Evolutionary conservation across 495 filamentous ascomycete species (phyloP).

Genomic region (Aspergillus sclerotioniger): DNA sequence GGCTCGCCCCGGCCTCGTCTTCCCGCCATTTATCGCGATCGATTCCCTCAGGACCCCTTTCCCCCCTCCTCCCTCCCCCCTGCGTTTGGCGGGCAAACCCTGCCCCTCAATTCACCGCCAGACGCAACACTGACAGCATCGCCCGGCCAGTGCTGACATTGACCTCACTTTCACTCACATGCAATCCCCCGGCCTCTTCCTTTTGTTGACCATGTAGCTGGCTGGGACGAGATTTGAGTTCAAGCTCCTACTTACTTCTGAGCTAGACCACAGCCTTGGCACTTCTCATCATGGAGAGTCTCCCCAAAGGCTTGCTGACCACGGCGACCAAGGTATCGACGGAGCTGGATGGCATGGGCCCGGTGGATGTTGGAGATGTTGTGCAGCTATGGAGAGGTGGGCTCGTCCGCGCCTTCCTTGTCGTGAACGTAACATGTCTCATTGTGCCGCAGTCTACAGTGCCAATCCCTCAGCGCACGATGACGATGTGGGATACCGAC

Average conservation of each 20-base stretch:
- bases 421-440: constrained; percentile 4
- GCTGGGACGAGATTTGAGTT: not conserved
- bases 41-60: not conserved
- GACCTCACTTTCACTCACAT: constrained; percentile 3
- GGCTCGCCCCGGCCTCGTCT: constrained; percentile 1
- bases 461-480: constrained; percentile 37
- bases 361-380: constrained; percentile 37
- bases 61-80: constrained; percentile 11
- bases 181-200: not conserved
- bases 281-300: constrained; percentile 36
- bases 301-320: constrained; percentile 53
- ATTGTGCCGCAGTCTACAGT: constrained; percentile 38
- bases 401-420: constrained; percentile 2
- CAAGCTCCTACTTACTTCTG: not conserved
- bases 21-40: not conserved
- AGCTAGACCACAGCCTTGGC: not conserved
- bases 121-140: constrained; percentile 41
- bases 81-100: constrained; percentile 17
- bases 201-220: constrained; percentile 14
- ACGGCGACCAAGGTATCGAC: constrained; percentile 31
- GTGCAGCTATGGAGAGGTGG: constrained; percentile 50
- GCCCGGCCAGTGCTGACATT: not conserved
- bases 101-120: constrained; percentile 42
- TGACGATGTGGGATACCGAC: constrained; percentile 39
- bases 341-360: constrained; percentile 29